These are phyloP conservation scores for Raffaelea deltoideospora DNA, from an alignment of 2,329 filamentous ascomycete species.

Conservation along the genomic window DNA sequence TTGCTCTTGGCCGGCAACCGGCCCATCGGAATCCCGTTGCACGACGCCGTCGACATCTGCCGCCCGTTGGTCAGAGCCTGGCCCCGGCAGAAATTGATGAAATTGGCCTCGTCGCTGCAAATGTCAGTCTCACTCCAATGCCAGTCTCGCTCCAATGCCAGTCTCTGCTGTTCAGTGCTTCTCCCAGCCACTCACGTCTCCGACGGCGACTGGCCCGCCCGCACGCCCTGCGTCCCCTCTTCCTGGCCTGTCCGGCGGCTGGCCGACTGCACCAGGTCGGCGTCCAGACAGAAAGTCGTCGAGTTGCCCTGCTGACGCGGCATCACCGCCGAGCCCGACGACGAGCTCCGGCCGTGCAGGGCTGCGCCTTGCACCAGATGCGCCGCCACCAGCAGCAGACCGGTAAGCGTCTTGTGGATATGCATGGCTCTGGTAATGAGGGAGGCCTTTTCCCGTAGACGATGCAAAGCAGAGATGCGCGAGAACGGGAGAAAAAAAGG, in stretches of 20 bases:
- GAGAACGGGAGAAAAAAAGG: no score
- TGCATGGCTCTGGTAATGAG: no score
- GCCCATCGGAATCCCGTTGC: constrained; percentile 44
- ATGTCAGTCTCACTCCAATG: not conserved
- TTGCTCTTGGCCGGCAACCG: constrained; percentile 31
- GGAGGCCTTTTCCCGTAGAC: no score
- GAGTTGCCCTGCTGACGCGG: not conserved
- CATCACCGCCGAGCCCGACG: no score
- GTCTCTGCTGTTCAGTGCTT: no score
- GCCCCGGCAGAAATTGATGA: constrained; percentile 44
- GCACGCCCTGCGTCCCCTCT: constrained; percentile 13
- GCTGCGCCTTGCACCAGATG: no score
- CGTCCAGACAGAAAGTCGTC: not conserved
- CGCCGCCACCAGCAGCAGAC: no score
- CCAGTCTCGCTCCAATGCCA: no score
- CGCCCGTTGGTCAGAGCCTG: constrained; percentile 38
- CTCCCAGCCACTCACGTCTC: constrained; percentile 20
- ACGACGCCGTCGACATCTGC: constrained; percentile 32
- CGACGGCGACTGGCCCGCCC: constrained; percentile 22
- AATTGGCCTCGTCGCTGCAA: constrained; percentile 29
- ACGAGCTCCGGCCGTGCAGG: no score
- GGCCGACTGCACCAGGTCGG: constrained; percentile 20
- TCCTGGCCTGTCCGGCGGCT: constrained; percentile 24
- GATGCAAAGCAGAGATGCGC: no score
- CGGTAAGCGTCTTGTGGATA: no score